Percentiles rank a stretch among this genome's conserved stretches.
phyloP scores from a whole-genome alignment of 2,329 filamentous ascomycete species.

The Sphaerostilbella broomeana region DNA sequence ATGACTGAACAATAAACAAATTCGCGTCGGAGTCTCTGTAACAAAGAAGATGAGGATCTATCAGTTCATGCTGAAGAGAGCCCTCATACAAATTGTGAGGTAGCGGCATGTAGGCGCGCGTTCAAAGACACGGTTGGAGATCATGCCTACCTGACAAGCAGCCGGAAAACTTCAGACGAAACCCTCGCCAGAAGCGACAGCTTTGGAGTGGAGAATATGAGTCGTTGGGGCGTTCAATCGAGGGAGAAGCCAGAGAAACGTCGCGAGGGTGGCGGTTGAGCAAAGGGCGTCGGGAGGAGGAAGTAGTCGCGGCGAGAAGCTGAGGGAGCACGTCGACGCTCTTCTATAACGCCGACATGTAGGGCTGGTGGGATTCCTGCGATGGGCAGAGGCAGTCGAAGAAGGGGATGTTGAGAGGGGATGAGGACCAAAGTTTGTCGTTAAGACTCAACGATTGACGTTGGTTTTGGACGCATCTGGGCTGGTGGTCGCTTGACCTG shows the following conservation, averaged over 20 bases:
- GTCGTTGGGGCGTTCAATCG: too few relatives aligned
- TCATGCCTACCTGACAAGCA: too few relatives aligned
- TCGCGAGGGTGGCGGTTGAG: too few relatives aligned
- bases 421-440: background rate
- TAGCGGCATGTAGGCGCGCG: too few relatives aligned
- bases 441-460: background rate
- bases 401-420: slow-evolving; percentile 1
- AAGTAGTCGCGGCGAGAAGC: slow-evolving; percentile 11
- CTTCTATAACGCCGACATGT: slow-evolving; percentile 33
- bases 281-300: slow-evolving; percentile 10
- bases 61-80: slow-evolving; percentile 5
- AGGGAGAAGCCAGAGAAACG: background rate
- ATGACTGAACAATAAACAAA: slow-evolving; percentile 19
- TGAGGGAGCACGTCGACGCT: slow-evolving; percentile 19
- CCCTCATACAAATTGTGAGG: too few relatives aligned
- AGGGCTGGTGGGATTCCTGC: slow-evolving; percentile 3
- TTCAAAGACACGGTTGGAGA: too few relatives aligned
- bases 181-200: too few relatives aligned
- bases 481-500: background rate
- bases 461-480: slow-evolving; percentile 5
- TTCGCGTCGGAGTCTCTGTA: slow-evolving; percentile 4
- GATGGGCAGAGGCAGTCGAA: slow-evolving; percentile 1
- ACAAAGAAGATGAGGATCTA: slow-evolving; percentile 7
- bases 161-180: too few relatives aligned
- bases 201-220: too few relatives aligned